These are phyloP conservation scores for Paramecium tetraurelia DNA, from an alignment of 73 alveolate genomes.

Conservation along the genomic window DNA sequence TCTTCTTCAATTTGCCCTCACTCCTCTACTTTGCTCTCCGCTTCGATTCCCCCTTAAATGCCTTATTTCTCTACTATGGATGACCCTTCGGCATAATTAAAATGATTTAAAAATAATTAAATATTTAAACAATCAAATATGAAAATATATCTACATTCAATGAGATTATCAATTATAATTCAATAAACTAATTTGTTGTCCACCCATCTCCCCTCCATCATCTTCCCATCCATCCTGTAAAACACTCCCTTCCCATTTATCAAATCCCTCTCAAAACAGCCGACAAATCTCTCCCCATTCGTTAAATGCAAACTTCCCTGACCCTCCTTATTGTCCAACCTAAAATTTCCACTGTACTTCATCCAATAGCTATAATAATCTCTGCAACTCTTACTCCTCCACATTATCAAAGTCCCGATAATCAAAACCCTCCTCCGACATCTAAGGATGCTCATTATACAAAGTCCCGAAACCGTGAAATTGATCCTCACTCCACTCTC, in stretches of 20 bases:
- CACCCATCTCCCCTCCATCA: constrained; percentile 51
- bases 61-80: constrained; percentile 47
- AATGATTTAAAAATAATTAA: constrained; percentile 12
- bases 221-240: constrained; percentile 50
- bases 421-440: constrained; percentile 38
- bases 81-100: constrained; percentile 6
- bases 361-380: constrained; percentile 45
- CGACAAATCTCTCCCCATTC: constrained; percentile 59
- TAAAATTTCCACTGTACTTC: constrained; percentile 46
- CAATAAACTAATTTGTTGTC: constrained; percentile 37
- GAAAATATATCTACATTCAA: not conserved
- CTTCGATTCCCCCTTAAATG: constrained; percentile 58
- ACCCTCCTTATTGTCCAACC: constrained; percentile 55
- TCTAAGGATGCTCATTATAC: constrained; percentile 53
- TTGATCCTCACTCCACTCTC: constrained; percentile 53
- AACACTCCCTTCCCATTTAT: constrained; percentile 51
- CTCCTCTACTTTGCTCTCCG: constrained; percentile 33
- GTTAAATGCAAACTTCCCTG: constrained; percentile 51
- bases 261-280: constrained; percentile 43
- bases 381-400: constrained; percentile 17
- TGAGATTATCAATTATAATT: not conserved
- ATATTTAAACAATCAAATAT: not conserved
- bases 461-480: constrained; percentile 57
- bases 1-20: not conserved
- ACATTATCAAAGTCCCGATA: constrained; percentile 62